phyloP scores from a whole-genome alignment of 805 yeast species.

The Tetrapisispora nanseiensis region DNA sequence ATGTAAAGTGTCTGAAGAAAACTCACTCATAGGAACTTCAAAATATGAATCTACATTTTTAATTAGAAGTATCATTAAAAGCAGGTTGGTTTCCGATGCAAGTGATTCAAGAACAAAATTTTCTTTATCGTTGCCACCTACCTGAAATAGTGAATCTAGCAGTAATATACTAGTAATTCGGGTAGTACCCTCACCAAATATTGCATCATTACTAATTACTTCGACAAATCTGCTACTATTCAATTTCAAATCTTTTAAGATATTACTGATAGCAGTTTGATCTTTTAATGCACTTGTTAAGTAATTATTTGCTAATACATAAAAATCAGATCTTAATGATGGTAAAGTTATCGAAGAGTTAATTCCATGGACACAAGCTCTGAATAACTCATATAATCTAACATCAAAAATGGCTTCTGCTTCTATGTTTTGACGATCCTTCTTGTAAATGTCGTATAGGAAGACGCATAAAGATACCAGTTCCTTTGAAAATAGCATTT shows the following conservation, averaged over 20 bases:
- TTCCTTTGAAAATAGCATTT: slow-evolving; percentile 61
- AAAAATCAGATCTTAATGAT: slow-evolving; percentile 65
- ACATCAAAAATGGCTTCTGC: slow-evolving; percentile 35
- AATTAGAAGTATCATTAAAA: slow-evolving; percentile 55
- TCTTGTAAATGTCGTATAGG: slow-evolving; percentile 53
- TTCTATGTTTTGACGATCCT: slow-evolving; percentile 31
- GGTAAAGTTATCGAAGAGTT: slow-evolving; percentile 60
- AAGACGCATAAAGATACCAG: slow-evolving; percentile 67
- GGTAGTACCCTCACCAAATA: slow-evolving; percentile 66
- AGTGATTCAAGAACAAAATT: slow-evolving; percentile 52
- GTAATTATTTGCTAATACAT: slow-evolving; percentile 60
- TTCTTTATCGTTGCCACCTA: slow-evolving; percentile 41
- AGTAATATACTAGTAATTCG: slow-evolving; percentile 69
- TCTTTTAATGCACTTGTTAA: slow-evolving; percentile 41
- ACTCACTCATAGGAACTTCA: slow-evolving; percentile 28
- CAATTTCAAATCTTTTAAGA: slow-evolving; percentile 43
- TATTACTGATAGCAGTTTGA: slow-evolving; percentile 35
- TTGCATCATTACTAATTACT: slow-evolving; percentile 65
- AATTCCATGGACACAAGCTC: slow-evolving; percentile 66
- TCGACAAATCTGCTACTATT: slow-evolving; percentile 57
- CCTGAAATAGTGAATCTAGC: slow-evolving; percentile 54
- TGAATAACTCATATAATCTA: slow-evolving; percentile 59
- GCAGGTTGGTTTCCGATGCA: slow-evolving; percentile 54
- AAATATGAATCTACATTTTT: slow-evolving; percentile 61
- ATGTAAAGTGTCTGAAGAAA: slow-evolving; percentile 44